These are phyloP conservation scores for Hyphopichia wangnamkhiaoensis DNA, from an alignment of 1,139 yeast genomes.

Conservation along the genomic window DNA sequence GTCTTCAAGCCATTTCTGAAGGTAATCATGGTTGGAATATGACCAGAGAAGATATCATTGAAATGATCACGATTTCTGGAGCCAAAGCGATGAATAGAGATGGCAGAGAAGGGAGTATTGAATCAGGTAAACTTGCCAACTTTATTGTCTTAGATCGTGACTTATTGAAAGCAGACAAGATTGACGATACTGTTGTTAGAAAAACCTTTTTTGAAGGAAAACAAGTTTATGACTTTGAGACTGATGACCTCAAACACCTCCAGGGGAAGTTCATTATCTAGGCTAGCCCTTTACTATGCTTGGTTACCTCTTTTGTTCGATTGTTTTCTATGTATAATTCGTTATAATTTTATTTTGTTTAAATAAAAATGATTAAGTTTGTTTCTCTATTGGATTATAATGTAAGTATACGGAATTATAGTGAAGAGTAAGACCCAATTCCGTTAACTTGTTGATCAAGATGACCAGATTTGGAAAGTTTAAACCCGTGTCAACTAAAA, in stretches of 20 bases:
- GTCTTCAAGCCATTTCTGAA: conserved; percentile 21
- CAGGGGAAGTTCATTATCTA: conserved; percentile 13
- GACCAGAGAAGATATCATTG: conserved; percentile 19
- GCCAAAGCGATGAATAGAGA: conserved; percentile 20
- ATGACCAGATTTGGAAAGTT: no score
- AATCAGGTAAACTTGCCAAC: conserved; percentile 20
- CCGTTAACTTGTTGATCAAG: no score
- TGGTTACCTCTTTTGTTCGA: neutral
- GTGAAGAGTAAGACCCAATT: no score
- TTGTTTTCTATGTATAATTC: no score
- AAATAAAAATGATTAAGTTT: no score
- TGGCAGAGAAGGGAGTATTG: conserved; percentile 17
- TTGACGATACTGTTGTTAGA: conserved; percentile 18
- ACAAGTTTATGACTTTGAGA: conserved; percentile 21
- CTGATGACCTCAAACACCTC: conserved; percentile 20
- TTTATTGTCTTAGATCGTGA: conserved; percentile 20
- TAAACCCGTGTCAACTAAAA: no score
- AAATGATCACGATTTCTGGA: conserved; percentile 21
- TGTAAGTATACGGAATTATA: no score
- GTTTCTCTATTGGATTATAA: no score
- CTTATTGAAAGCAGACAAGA: conserved; percentile 14
- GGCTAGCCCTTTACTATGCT: neutral
- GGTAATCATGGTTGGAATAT: conserved; percentile 23
- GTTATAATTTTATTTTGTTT: no score
- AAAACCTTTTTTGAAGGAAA: conserved; percentile 22